Evolutionary conservation across 805 yeast species (phyloP).

Genomic region (Candida arabinofermentans): DNA sequence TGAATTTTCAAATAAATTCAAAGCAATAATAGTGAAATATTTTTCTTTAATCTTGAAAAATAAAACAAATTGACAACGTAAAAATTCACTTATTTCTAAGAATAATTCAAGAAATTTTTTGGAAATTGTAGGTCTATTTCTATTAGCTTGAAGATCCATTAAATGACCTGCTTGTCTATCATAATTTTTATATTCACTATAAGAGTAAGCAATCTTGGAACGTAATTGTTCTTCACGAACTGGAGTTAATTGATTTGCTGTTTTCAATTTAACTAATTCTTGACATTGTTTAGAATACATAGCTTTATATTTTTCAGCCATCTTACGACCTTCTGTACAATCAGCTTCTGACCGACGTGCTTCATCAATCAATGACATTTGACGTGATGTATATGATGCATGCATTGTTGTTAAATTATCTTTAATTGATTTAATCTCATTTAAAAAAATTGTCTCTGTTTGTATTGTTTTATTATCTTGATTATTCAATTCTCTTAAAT

Average conservation of each 20-base stretch:
- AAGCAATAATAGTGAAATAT: constrained; percentile 1
- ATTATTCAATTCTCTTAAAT: constrained; percentile 2
- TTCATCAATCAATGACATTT: background rate
- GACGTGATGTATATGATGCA: background rate
- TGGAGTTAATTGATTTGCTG: constrained; percentile 1
- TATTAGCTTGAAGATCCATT: background rate
- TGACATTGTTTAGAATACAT: background rate
- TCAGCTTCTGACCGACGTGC: background rate
- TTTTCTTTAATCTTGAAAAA: constrained; percentile 6
- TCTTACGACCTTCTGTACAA: background rate
- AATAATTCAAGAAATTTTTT: constrained; percentile 1
- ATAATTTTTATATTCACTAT: background rate
- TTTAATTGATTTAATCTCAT: constrained; percentile 1
- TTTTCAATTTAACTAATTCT: constrained; percentile 21
- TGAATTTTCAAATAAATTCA: constrained; percentile 4
- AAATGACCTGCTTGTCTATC: background rate
- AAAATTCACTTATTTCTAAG: constrained; percentile 3
- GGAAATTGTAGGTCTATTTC: background rate
- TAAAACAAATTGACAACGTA: background rate
- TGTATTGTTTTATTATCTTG: background rate
- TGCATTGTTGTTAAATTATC: constrained; percentile 1
- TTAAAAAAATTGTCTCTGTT: background rate
- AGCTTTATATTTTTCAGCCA: background rate
- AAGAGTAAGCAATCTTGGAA: constrained; percentile 29
- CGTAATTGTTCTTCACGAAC: constrained; percentile 22